Percentiles rank a stretch among this genome's conserved stretches.
phyloP scores from a whole-genome alignment of 2,329 filamentous ascomycete species.

The Allantophomopsis lycopodina region DNA sequence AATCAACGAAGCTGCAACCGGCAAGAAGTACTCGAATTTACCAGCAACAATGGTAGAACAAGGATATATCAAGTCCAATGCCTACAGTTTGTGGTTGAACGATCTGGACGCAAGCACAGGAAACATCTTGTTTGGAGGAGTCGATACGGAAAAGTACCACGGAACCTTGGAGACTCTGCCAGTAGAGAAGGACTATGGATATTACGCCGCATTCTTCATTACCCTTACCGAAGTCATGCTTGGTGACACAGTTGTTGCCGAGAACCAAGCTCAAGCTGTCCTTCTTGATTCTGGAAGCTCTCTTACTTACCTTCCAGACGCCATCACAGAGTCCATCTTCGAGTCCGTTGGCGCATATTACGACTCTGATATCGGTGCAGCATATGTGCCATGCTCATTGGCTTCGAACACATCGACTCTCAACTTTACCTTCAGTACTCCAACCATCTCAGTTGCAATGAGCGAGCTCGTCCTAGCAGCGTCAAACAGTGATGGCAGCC shows the following conservation, averaged over 20 bases:
- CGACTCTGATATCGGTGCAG: conserved; percentile 33
- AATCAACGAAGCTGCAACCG: conserved; percentile 63
- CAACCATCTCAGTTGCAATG: conserved; percentile 39
- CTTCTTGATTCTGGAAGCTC: conserved; percentile 60
- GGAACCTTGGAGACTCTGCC: conserved; percentile 54
- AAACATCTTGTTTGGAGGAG: conserved; percentile 61
- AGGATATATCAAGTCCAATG: conserved; percentile 48
- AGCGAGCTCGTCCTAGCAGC: conserved; percentile 44
- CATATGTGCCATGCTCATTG: conserved; percentile 47
- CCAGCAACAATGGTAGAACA: conserved; percentile 48
- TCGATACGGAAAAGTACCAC: conserved; percentile 51
- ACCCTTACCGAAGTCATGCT: conserved; percentile 47
- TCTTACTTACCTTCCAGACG: conserved; percentile 51
- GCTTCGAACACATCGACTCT: conserved; percentile 26
- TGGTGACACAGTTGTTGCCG: conserved; percentile 26
- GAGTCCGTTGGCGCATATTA: conserved; percentile 44
- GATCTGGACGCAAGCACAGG: conserved; percentile 53
- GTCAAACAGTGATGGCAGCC: conserved; percentile 26
- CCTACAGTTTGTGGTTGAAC: conserved; percentile 66
- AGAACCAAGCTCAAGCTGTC: conserved; percentile 41
- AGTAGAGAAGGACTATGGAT: conserved; percentile 37
- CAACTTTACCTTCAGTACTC: conserved; percentile 39
- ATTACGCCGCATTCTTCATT: conserved; percentile 51
- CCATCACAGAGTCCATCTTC: conserved; percentile 39
- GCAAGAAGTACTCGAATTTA: conserved; percentile 54